phyloP scores from a whole-genome alignment of 345 rosid genomes.

The Cardamine resedifolia region DNA sequence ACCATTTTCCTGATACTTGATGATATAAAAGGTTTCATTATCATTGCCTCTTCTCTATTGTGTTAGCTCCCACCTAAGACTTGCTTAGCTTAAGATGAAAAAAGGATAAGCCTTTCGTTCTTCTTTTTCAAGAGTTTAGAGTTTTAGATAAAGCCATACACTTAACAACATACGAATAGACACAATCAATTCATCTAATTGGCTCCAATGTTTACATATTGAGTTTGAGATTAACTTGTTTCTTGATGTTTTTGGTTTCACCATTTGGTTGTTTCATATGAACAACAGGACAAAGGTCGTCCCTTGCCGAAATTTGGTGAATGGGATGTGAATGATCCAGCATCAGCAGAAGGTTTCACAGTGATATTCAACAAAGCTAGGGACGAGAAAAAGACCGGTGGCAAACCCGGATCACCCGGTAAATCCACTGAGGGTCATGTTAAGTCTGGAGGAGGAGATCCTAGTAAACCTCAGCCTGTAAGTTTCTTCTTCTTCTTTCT shows the following conservation, averaged over 20 bases:
- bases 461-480: constrained; percentile 74
- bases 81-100: neutral
- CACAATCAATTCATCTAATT: no score
- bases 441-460: constrained; percentile 57
- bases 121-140: neutral
- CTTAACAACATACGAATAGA: constrained; percentile 1
- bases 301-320: constrained; percentile 95
- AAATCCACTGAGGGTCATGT: constrained; percentile 50
- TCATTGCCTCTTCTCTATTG: constrained; percentile 11
- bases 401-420: constrained; percentile 65
- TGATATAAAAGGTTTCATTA: neutral
- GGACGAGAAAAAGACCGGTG: constrained; percentile 93
- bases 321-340: constrained; percentile 99
- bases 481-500: constrained; percentile 36
- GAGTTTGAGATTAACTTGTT: constrained; percentile 7
- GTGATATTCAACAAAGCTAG: constrained; percentile 94
- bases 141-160: neutral
- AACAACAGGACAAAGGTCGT: constrained; percentile 71
- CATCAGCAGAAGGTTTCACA: constrained; percentile 96
- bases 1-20: neutral
- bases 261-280: neutral
- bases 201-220: neutral
- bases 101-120: neutral
- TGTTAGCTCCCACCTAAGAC: constrained; percentile 1
- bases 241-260: constrained; percentile 4